Percentiles rank a stretch among this genome's conserved stretches.
phyloP scores from a whole-genome alignment of 768 basidiomycete species.

The Lentinula detonsa region DNA sequence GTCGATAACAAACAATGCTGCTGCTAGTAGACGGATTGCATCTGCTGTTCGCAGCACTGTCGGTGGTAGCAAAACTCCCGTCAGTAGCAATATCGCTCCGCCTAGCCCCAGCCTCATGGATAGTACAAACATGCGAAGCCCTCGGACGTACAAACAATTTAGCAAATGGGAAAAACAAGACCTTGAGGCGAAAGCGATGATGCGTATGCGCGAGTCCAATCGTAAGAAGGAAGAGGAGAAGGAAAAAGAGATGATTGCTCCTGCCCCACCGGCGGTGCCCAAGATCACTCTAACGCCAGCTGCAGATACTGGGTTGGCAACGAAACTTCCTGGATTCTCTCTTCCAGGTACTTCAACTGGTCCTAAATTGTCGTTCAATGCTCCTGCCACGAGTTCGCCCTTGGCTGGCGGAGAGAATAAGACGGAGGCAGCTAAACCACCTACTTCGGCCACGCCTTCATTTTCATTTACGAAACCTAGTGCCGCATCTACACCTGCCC shows the following conservation, averaged over 20 bases:
- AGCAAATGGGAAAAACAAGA: conserved; percentile 89
- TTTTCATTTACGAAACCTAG: conserved; percentile 12
- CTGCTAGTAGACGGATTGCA: conserved; percentile 32
- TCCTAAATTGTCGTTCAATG: conserved; percentile 22
- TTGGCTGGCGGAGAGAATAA: conserved; percentile 10
- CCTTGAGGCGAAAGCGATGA: conserved; percentile 73
- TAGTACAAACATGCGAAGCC: conserved; percentile 41
- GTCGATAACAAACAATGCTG: conserved; percentile 37
- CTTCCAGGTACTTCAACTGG: conserved; percentile 14
- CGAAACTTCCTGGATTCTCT: conserved; percentile 13
- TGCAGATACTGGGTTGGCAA: conserved; percentile 17
- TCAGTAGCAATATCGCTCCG: not conserved
- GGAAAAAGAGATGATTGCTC: conserved; percentile 25
- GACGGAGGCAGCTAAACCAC: conserved; percentile 3
- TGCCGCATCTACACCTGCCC: conserved; percentile 7
- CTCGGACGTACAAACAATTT: conserved; percentile 20
- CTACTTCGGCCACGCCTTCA: conserved; percentile 11
- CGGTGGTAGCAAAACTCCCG: conserved; percentile 13
- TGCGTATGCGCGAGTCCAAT: conserved; percentile 53
- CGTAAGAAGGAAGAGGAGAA: conserved; percentile 38
- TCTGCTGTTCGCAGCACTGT: conserved; percentile 40
- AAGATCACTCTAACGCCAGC: conserved; percentile 18
- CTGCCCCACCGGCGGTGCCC: conserved; percentile 16
- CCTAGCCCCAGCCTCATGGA: conserved; percentile 31
- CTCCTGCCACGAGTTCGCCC: conserved; percentile 12